phyloP scores from a whole-genome alignment of 805 yeast genomes.

The Kazachstania africana region DNA sequence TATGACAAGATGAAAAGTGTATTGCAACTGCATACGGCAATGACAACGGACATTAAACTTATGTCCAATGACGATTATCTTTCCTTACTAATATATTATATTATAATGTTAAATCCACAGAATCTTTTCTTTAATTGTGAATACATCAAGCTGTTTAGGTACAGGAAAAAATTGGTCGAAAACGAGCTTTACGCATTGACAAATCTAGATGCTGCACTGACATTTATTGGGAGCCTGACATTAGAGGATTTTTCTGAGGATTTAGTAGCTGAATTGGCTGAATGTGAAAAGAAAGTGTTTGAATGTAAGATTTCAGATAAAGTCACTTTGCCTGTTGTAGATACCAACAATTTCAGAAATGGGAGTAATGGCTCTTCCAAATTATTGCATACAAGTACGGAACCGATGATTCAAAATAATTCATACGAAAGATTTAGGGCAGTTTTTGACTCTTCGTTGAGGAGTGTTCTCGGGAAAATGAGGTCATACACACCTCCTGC shows the following conservation, averaged over 20 bases:
- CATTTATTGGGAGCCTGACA: constrained; percentile 23
- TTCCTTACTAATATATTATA: constrained; percentile 20
- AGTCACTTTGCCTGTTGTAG: constrained; percentile 9
- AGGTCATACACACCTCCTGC: constrained; percentile 23
- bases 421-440: constrained; percentile 22
- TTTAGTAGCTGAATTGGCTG: constrained; percentile 9
- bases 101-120: constrained; percentile 15
- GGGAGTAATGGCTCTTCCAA: neutral
- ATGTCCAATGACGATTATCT: constrained; percentile 25
- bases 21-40: constrained; percentile 18
- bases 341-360: neutral
- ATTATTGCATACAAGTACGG: neutral
- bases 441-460: constrained; percentile 21
- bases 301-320: constrained; percentile 13
- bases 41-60: constrained; percentile 15
- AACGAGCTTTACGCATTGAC: constrained; percentile 25
- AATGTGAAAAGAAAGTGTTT: constrained; percentile 8
- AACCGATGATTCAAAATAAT: constrained; percentile 7
- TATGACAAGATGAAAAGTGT: constrained; percentile 19
- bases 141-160: constrained; percentile 24
- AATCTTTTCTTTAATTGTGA: constrained; percentile 19
- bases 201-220: constrained; percentile 25
- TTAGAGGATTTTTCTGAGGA: constrained; percentile 13
- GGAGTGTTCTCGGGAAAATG: constrained; percentile 21
- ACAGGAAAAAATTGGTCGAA: constrained; percentile 22